phyloP scores from a whole-genome alignment of 345 rosid genomes.

The Hibiscus mutabilis region DNA sequence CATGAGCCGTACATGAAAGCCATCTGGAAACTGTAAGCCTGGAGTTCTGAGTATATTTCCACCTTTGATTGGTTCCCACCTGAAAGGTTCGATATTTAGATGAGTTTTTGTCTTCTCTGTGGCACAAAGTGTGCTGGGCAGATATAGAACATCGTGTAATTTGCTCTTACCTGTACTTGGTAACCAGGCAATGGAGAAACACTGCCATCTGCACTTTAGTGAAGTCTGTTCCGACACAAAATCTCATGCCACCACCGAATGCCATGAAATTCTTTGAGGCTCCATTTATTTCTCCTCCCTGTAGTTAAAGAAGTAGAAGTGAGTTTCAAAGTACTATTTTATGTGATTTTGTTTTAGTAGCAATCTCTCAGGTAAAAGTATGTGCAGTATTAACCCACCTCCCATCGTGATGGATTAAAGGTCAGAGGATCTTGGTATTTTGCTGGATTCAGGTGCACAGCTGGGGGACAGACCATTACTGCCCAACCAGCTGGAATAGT shows the following conservation, averaged over 20 bases:
- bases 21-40: constrained; percentile 83
- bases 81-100: constrained; percentile 24
- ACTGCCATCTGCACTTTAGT: constrained; percentile 88
- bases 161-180: constrained; percentile 63
- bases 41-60: constrained; percentile 71
- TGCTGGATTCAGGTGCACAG: constrained; percentile 72
- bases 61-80: constrained; percentile 69
- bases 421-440: constrained; percentile 66
- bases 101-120: constrained; percentile 6
- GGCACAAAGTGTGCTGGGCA: background rate
- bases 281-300: constrained; percentile 54
- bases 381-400: constrained; percentile 37
- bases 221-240: constrained; percentile 92
- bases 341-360: constrained; percentile 5
- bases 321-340: background rate
- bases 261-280: constrained; percentile 90
- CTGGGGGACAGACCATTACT: constrained; percentile 92
- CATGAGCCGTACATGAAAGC: constrained; percentile 50
- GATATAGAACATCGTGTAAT: background rate
- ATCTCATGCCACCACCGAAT: constrained; percentile 96
- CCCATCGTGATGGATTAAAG: constrained; percentile 91
- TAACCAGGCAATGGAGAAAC: constrained; percentile 74
- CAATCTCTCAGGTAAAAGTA: background rate
- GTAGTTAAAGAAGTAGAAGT: background rate
- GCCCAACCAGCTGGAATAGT: constrained; percentile 93